Evolutionary conservation across 305 asterid species (phyloP).

Genomic region (Rubia tinctorum): DNA sequence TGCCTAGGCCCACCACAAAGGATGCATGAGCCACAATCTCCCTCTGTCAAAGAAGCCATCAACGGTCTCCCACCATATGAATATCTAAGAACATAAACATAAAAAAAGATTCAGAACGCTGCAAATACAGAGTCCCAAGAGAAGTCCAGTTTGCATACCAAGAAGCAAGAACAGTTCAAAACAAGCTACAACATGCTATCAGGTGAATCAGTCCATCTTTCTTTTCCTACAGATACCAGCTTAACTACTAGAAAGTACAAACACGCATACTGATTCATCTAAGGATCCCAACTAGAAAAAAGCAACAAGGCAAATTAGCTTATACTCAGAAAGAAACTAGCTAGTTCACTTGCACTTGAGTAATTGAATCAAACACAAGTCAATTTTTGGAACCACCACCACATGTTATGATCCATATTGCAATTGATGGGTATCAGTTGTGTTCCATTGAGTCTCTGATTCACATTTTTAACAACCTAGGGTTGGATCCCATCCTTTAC

Average conservation of each 20-base stretch:
- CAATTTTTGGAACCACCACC: background rate
- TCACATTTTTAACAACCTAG: background rate
- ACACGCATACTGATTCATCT: background rate
- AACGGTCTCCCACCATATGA: conserved; percentile 74
- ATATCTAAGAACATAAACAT: conserved; percentile 41
- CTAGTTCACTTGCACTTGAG: background rate
- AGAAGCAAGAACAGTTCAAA: background rate
- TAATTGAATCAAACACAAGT: background rate
- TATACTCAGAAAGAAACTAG: background rate
- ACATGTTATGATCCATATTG: background rate
- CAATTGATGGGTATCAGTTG: background rate
- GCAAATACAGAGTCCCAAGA: background rate
- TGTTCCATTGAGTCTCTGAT: background rate
- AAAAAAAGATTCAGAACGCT: background rate
- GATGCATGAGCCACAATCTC: conserved; percentile 50
- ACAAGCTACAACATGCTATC: background rate
- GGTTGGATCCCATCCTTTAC: background rate
- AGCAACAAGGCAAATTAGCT: background rate
- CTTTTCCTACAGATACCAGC: background rate
- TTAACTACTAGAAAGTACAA: background rate
- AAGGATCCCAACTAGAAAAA: background rate
- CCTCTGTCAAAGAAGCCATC: conserved; percentile 45
- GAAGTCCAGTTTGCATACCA: background rate
- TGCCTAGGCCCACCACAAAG: conserved; percentile 69
- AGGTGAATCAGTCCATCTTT: background rate